Percentiles rank a stretch among this genome's conserved stretches.
Conservation (phyloP, 805 yeast species). For the Candida takata region DNA sequence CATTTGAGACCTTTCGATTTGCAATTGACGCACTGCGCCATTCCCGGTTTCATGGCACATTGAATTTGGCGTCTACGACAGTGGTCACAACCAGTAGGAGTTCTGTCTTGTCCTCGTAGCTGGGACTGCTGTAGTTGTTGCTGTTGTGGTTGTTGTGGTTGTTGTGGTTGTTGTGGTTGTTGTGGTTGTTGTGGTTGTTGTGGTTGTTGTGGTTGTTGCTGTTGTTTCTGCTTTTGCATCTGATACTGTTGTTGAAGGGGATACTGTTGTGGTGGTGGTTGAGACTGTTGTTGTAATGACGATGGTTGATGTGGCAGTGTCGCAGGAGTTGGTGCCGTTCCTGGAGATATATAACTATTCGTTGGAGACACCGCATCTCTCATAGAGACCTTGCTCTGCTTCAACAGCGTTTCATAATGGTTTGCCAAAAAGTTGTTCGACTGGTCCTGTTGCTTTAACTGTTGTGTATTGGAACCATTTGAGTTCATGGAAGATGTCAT, state of each 20-base stretch:
- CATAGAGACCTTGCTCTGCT: slow-evolving; percentile 21
- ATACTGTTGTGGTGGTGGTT: slow-evolving; percentile 4
- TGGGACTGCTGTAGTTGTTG: slow-evolving; percentile 7
- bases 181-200: neutral
- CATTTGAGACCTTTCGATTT: slow-evolving; percentile 69
- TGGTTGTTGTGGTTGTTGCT: neutral
- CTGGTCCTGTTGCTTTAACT: neutral
- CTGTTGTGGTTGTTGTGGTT: slow-evolving; percentile 3
- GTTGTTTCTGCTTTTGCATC: neutral
- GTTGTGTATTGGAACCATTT: neutral
- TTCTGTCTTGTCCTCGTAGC: neutral
- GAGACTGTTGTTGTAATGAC: no score
- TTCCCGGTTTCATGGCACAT: slow-evolving; percentile 63
- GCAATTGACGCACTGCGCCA: slow-evolving; percentile 66
- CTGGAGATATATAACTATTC: slow-evolving; percentile 12
- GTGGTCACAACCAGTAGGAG: slow-evolving; percentile 62
- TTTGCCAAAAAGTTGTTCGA: slow-evolving; percentile 12
- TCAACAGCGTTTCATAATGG: slow-evolving; percentile 21
- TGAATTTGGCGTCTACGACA: slow-evolving; percentile 76
- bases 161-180: neutral
- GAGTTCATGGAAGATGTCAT: slow-evolving; percentile 1
- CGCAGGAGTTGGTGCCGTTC: slow-evolving; percentile 7
- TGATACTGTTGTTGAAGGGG: neutral
- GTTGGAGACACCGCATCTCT: slow-evolving; percentile 17
- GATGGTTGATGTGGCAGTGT: slow-evolving; percentile 5